Evolutionary conservation across 2,329 filamentous ascomycete species (phyloP).

Genomic region (Pseudogymnoascus sp.): DNA sequence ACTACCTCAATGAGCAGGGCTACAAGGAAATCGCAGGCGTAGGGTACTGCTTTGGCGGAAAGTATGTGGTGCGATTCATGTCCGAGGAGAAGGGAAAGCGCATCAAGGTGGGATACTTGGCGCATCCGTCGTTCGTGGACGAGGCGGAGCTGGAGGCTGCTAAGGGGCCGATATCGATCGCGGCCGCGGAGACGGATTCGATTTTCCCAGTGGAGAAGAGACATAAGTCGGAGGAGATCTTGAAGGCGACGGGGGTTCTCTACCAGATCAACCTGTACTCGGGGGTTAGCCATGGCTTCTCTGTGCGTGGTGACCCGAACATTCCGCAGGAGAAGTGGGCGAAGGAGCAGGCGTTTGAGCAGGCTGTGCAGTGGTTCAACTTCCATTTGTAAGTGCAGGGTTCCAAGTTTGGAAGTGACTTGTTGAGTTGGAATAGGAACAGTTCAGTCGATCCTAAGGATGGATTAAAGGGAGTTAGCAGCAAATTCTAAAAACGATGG

Average conservation of each 20-base stretch:
- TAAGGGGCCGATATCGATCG: slow-evolving; percentile 59
- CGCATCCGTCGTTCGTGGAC: slow-evolving; percentile 69
- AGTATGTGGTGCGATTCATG: slow-evolving; percentile 65
- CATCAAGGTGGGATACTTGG: slow-evolving; percentile 62
- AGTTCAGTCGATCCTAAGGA: neutral
- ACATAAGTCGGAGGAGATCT: slow-evolving; percentile 55
- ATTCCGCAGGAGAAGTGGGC: slow-evolving; percentile 54
- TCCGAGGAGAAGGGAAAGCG: slow-evolving; percentile 45
- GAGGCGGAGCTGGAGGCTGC: slow-evolving; percentile 58
- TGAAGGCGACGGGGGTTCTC: slow-evolving; percentile 42
- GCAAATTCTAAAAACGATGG: neutral
- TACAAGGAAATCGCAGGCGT: slow-evolving; percentile 53
- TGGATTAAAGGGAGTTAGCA: neutral
- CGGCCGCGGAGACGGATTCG: slow-evolving; percentile 53
- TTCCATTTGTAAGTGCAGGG: slow-evolving; percentile 32
- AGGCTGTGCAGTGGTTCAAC: slow-evolving; percentile 72
- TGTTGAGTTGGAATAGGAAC: neutral
- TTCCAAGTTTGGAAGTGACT: slow-evolving; percentile 1
- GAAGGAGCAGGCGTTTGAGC: slow-evolving; percentile 73
- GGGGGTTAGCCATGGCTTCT: slow-evolving; percentile 65
- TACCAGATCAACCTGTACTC: slow-evolving; percentile 71
- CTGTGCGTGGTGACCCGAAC: slow-evolving; percentile 55
- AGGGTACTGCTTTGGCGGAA: slow-evolving; percentile 71
- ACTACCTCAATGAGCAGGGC: slow-evolving; percentile 48
- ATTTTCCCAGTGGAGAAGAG: slow-evolving; percentile 59